A percentile compares a stretch with the other conserved stretches of the same genome.
Evolutionary conservation across 306 rosid genomes (phyloP).

Genomic region (Vigna hirtella): DNA sequence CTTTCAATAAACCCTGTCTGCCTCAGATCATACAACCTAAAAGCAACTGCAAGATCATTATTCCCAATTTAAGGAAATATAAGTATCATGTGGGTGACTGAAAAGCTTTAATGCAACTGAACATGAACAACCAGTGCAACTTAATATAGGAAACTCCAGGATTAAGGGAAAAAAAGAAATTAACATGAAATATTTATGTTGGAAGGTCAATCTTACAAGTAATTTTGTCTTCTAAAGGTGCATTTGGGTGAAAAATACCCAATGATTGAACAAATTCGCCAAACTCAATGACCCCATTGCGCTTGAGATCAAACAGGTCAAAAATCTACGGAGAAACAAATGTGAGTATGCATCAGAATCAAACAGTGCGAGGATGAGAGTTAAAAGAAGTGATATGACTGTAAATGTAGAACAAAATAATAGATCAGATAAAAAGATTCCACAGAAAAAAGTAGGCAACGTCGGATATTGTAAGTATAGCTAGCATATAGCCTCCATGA

Average conservation of each 20-base stretch:
- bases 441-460: slow-evolving; percentile 15
- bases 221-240: slow-evolving; percentile 73
- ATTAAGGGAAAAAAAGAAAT: neutral
- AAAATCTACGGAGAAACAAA: slow-evolving; percentile 59
- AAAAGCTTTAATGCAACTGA: slow-evolving; percentile 13
- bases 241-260: slow-evolving; percentile 81
- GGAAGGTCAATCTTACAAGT: slow-evolving; percentile 57
- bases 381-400: slow-evolving; percentile 16
- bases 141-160: slow-evolving; percentile 19
- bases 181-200: neutral
- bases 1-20: slow-evolving; percentile 84
- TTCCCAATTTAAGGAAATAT: slow-evolving; percentile 37
- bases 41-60: slow-evolving; percentile 80
- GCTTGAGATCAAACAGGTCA: slow-evolving; percentile 79
- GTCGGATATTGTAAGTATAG: neutral
- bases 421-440: neutral
- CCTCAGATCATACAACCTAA: slow-evolving; percentile 79
- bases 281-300: slow-evolving; percentile 83
- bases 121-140: neutral
- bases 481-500: neutral
- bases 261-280: slow-evolving; percentile 88
- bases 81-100: neutral
- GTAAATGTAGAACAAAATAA: slow-evolving; percentile 9
- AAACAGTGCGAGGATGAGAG: neutral
- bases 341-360: slow-evolving; percentile 23